These are phyloP conservation scores for Penicillium atrosanguineum DNA, from an alignment of 495 filamentous ascomycete genomes.

Conservation along the genomic window DNA sequence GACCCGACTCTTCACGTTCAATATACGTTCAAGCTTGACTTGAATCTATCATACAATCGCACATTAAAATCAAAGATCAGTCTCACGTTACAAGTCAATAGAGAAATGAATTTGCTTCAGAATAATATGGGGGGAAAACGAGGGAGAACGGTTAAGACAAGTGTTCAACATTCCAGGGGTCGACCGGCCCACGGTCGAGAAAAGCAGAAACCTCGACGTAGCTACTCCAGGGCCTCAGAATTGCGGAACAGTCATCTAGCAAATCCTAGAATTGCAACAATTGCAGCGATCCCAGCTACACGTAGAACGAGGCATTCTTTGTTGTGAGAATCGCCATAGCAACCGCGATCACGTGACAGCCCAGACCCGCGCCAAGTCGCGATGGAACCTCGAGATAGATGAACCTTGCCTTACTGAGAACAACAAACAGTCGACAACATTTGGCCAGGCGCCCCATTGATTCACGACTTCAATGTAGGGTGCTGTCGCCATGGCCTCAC, in stretches of 20 bases:
- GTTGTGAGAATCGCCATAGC: conserved; percentile 26
- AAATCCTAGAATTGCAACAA: not conserved
- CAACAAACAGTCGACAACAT: conserved; percentile 29
- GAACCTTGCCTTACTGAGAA: conserved; percentile 15
- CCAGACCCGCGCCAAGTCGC: conserved; percentile 14
- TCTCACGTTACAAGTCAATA: no score
- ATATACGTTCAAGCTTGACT: no score
- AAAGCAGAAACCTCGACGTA: not conserved
- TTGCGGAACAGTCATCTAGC: not conserved
- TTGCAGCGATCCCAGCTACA: not conserved
- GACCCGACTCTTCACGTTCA: no score
- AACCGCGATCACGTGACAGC: conserved; percentile 20
- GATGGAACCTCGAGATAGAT: conserved; percentile 22
- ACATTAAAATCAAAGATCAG: no score
- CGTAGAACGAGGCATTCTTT: conserved; percentile 14
- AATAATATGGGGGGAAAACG: no score
- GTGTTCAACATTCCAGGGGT: no score
- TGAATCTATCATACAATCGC: no score
- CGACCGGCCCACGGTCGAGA: not conserved
- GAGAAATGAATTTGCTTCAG: no score
- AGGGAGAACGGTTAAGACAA: no score
- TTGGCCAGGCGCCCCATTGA: conserved; percentile 27
- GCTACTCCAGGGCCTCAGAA: not conserved
- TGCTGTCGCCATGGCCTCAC: conserved; percentile 36
- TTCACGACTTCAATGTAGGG: conserved; percentile 34